phyloP scores from a whole-genome alignment of 495 filamentous ascomycete species.

The Aspergillus affinis region DNA sequence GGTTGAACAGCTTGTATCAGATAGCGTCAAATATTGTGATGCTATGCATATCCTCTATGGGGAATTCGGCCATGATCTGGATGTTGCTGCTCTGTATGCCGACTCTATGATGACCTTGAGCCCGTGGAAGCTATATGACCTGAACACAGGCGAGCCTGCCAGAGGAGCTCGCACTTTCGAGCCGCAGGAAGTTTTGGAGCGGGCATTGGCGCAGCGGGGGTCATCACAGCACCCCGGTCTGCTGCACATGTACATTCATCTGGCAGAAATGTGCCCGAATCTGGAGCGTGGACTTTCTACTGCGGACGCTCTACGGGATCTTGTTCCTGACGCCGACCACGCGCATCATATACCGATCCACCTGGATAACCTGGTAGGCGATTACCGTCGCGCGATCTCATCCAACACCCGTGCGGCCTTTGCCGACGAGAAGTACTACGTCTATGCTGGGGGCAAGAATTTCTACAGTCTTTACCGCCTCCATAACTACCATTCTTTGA shows the following conservation, averaged over 20 bases:
- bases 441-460: constrained; percentile 46
- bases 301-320: constrained; percentile 56
- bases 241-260: constrained; percentile 66
- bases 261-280: constrained; percentile 65
- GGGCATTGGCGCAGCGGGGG: no score
- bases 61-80: no score
- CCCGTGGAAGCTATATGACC: no score
- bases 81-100: no score
- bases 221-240: constrained; percentile 51
- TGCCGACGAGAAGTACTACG: constrained; percentile 59
- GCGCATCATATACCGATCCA: constrained; percentile 68
- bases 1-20: no score
- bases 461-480: constrained; percentile 66
- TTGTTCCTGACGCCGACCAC: constrained; percentile 64
- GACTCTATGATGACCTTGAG: no score
- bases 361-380: constrained; percentile 62
- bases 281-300: constrained; percentile 54
- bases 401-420: constrained; percentile 56
- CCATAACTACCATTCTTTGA: constrained; percentile 62
- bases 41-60: no score
- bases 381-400: constrained; percentile 57
- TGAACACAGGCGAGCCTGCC: no score
- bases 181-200: no score
- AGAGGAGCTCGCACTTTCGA: no score
- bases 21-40: no score